These are phyloP conservation scores for Hordeum pubiflorum DNA, from an alignment of 202 grass and related monocot species.

Conservation along the genomic window DNA sequence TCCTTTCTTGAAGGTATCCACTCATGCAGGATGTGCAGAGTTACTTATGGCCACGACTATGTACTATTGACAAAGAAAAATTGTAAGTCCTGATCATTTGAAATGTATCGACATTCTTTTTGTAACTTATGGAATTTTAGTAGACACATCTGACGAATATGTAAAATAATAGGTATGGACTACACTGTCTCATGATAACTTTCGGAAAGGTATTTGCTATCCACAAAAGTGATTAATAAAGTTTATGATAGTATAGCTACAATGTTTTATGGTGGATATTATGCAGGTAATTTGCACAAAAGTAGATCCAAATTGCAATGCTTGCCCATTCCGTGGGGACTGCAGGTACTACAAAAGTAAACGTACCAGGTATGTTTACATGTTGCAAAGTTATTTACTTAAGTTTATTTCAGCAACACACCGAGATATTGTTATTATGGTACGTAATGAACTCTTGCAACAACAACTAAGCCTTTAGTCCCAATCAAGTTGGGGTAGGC, in stretches of 20 bases:
- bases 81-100: constrained; percentile 49
- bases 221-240: neutral
- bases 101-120: neutral
- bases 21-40: constrained; percentile 67
- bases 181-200: constrained; percentile 98
- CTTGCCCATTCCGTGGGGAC: constrained; percentile 45
- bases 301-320: constrained; percentile 48
- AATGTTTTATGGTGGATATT: constrained; percentile 21
- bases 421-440: neutral
- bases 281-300: constrained; percentile 59
- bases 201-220: constrained; percentile 74
- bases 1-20: constrained; percentile 62
- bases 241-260: constrained; percentile 1
- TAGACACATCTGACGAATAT: constrained; percentile 37
- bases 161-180: constrained; percentile 58
- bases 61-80: constrained; percentile 68
- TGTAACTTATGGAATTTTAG: constrained; percentile 17
- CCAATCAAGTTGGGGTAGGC: no score
- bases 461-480: no score
- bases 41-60: constrained; percentile 88
- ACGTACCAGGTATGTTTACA: constrained; percentile 38
- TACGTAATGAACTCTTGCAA: neutral
- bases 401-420: neutral
- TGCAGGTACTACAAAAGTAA: constrained; percentile 54
- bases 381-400: neutral